These are phyloP conservation scores for Bocquillonia castaneifolia DNA, from an alignment of 441 rosid species.

Conservation along the genomic window DNA sequence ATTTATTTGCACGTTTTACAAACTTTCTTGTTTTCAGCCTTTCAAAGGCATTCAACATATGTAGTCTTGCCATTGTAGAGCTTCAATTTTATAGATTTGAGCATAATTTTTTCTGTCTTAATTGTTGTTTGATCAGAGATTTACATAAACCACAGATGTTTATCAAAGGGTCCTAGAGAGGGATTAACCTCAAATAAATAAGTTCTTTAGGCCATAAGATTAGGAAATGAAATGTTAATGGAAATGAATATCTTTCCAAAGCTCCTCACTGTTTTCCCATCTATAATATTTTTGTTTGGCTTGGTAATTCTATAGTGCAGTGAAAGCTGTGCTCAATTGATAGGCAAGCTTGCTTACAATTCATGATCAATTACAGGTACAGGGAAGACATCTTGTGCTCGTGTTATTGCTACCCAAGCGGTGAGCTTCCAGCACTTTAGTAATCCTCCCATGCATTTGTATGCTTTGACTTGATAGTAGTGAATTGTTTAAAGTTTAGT, in stretches of 20 bases:
- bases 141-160: not conserved
- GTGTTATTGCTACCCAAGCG: constrained; percentile 85
- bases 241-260: not conserved
- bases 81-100: not conserved
- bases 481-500: not conserved
- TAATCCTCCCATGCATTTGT: not conserved
- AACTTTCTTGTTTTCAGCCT: constrained; percentile 5
- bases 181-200: not conserved
- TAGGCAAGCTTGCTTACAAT: constrained; percentile 18
- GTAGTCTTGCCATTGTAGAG: not conserved
- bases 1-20: not conserved
- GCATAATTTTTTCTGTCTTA: not conserved
- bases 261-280: not conserved
- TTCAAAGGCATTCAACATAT: constrained; percentile 4
- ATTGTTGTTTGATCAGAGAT: not conserved
- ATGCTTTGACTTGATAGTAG: not conserved
- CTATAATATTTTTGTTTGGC: not conserved
- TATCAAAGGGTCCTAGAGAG: not conserved
- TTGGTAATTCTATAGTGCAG: not conserved
- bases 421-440: constrained; percentile 38
- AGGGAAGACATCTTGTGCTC: constrained; percentile 93
- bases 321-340: constrained; percentile 7
- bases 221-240: not conserved
- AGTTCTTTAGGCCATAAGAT: not conserved
- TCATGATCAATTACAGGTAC: constrained; percentile 51